Conservation (phyloP, 345 rosid genomes). For the Psidium guajava region DNA sequence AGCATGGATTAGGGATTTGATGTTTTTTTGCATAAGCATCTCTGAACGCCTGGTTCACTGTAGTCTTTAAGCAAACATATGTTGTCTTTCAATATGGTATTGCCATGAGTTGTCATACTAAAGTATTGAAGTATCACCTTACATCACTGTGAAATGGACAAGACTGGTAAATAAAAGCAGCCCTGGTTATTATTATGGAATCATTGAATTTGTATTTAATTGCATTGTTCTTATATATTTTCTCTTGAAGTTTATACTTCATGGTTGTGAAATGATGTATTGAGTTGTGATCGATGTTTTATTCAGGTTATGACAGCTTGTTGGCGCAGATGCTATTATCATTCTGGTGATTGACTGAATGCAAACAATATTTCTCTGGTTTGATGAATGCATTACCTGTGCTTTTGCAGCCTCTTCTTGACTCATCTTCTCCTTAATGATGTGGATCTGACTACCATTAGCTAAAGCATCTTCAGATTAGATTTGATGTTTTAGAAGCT, state of each 20-base stretch:
- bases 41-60: not conserved
- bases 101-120: not conserved
- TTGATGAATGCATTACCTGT: slow-evolving; percentile 74
- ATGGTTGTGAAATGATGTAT: slow-evolving; percentile 39
- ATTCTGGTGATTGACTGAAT: slow-evolving; percentile 83
- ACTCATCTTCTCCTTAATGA: slow-evolving; percentile 36
- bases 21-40: not conserved
- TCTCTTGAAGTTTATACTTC: not conserved
- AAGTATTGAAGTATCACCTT: not conserved
- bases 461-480: slow-evolving; percentile 37
- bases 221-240: not conserved
- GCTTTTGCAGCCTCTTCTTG: slow-evolving; percentile 46
- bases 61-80: not conserved
- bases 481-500: slow-evolving; percentile 25
- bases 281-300: slow-evolving; percentile 76
- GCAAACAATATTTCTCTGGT: slow-evolving; percentile 65
- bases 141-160: not conserved
- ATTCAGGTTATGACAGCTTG: slow-evolving; percentile 91
- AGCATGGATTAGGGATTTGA: not conserved
- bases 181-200: not conserved
- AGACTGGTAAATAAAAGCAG: not conserved
- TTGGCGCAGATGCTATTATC: slow-evolving; percentile 92
- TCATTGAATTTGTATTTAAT: not conserved
- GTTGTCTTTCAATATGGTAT: not conserved
- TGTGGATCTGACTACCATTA: slow-evolving; percentile 54